Conservation (phyloP, 2,329 filamentous ascomycete genomes). For the Graphium sp. region DNA sequence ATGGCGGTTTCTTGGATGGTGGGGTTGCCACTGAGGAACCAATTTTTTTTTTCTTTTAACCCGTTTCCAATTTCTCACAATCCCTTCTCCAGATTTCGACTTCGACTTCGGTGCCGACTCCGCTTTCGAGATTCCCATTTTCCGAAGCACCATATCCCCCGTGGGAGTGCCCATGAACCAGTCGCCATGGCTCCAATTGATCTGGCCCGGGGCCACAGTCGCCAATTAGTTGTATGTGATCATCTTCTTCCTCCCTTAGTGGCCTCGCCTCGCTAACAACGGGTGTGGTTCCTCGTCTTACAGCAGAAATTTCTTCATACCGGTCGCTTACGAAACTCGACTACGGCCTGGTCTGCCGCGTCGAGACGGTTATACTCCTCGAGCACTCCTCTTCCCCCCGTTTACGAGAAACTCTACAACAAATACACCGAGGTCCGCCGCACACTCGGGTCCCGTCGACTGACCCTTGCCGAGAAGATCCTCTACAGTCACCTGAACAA, state of each 20-base stretch:
- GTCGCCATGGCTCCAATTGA: conserved; percentile 32
- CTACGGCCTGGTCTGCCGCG: conserved; percentile 10
- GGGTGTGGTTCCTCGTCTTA: background rate
- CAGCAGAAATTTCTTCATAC: conserved; percentile 12
- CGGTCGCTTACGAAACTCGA: conserved; percentile 14
- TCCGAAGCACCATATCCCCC: conserved; percentile 2
- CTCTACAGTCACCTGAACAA: conserved; percentile 90
- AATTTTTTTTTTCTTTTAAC: conserved; percentile 1
- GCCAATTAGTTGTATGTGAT: conserved; percentile 23
- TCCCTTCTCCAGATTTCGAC: background rate
- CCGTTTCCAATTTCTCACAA: no score
- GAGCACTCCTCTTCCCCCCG: conserved; percentile 36
- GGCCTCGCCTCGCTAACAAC: no score
- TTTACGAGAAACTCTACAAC: conserved; percentile 66
- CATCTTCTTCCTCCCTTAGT: background rate
- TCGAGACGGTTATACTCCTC: conserved; percentile 19
- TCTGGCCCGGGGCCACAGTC: conserved; percentile 29
- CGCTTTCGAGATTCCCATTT: no score
- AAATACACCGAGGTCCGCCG: conserved; percentile 60
- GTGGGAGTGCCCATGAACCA: conserved; percentile 5
- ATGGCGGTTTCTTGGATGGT: no score
- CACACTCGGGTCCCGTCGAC: conserved; percentile 47
- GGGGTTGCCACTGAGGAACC: no score
- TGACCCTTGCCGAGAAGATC: conserved; percentile 95
- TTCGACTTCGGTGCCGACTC: background rate